These are phyloP conservation scores for Pulveroboletus sp. DNA, from an alignment of 768 basidiomycete species.

Conservation along the genomic window DNA sequence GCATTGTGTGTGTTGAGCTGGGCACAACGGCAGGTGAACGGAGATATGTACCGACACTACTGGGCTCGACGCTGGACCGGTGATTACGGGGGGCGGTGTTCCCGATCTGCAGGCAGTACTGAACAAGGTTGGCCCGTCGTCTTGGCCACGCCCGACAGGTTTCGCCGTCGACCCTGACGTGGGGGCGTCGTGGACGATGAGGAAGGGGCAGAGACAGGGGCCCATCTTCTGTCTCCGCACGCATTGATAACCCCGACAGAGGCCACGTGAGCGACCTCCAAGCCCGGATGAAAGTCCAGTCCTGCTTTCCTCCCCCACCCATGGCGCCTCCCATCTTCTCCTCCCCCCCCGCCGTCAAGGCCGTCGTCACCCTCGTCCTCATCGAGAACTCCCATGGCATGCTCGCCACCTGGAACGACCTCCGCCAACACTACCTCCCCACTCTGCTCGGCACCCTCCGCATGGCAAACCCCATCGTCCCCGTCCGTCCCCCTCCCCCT, in stretches of 20 bases:
- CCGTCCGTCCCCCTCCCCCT: conserved; percentile 32
- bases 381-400: conserved; percentile 53
- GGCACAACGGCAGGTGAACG: neutral
- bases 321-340: conserved; percentile 20
- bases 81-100: conserved; percentile 33
- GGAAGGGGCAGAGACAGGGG: neutral
- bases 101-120: conserved; percentile 20
- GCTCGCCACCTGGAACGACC: conserved; percentile 43
- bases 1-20: conserved; percentile 34
- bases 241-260: conserved; percentile 20
- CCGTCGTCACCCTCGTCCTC: conserved; percentile 40
- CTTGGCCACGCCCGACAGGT: conserved; percentile 31
- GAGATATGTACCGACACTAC: conserved; percentile 28
- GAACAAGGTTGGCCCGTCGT: conserved; percentile 29
- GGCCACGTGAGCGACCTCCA: conserved; percentile 11
- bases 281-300: neutral
- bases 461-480: conserved; percentile 33
- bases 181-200: neutral
- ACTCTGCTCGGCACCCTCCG: conserved; percentile 40
- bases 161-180: conserved; percentile 2
- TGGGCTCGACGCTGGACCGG: conserved; percentile 35
- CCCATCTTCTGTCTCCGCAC: conserved; percentile 5
- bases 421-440: conserved; percentile 43
- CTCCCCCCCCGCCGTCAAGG: conserved; percentile 13
- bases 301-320: neutral